Percentiles rank a stretch among this genome's conserved stretches.
Conservation (phyloP, 208 protist genomes). For the Novymonas esmeraldas region DNA sequence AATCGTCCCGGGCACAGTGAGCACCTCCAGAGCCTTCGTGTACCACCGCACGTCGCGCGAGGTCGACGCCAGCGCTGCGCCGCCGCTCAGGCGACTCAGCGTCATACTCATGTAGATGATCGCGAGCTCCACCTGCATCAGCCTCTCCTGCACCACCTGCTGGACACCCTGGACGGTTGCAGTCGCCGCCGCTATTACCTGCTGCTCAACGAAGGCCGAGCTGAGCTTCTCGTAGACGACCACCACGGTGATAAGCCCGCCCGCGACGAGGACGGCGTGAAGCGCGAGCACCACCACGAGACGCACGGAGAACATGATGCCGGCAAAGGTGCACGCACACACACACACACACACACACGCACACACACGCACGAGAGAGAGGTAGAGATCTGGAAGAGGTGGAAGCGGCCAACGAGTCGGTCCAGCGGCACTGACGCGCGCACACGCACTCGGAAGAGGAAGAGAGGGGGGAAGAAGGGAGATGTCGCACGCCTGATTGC, state of each 20-base stretch:
- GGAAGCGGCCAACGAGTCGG: too few species aligned
- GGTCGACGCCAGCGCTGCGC: background rate
- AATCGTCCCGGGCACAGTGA: slow-evolving; percentile 7
- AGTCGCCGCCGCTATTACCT: background rate
- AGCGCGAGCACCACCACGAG: background rate
- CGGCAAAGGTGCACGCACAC: background rate
- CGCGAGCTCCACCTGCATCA: background rate
- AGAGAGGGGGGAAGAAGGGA: too few species aligned
- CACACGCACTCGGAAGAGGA: too few species aligned
- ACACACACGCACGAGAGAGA: background rate
- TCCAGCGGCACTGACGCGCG: too few species aligned
- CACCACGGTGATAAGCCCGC: slow-evolving; percentile 7
- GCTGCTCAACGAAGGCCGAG: background rate
- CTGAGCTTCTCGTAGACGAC: slow-evolving; percentile 17
- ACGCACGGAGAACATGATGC: slow-evolving; percentile 10
- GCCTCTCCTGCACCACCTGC: slow-evolving; percentile 1
- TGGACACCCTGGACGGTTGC: background rate
- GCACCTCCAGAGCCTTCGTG: background rate
- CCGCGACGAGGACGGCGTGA: slow-evolving; percentile 6
- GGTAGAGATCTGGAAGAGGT: too few species aligned
- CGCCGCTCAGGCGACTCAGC: background rate
- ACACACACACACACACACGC: background rate
- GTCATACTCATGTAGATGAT: slow-evolving; percentile 2
- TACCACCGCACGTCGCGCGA: background rate
- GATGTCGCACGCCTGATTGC: too few species aligned